These are phyloP conservation scores for Paracoccidioides lutzii DNA, from an alignment of 2,329 filamentous ascomycete genomes.

Conservation along the genomic window DNA sequence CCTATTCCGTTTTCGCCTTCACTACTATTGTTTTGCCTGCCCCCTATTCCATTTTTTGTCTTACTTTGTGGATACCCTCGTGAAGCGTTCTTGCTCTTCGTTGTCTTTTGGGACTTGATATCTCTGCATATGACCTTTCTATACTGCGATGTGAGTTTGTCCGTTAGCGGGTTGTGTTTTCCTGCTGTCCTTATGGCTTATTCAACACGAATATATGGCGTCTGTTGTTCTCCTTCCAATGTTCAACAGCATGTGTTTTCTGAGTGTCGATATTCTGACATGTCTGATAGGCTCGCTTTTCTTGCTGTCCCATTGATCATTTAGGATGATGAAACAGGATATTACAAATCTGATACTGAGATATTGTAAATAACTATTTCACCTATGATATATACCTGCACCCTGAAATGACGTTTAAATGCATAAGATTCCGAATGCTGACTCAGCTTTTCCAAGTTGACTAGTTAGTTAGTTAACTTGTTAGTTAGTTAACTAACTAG, in stretches of 20 bases:
- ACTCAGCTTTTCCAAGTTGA: not conserved
- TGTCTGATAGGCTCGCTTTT: not conserved
- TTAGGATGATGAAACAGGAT: not conserved
- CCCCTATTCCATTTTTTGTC: not conserved
- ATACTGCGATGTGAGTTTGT: not conserved
- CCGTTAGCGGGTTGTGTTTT: not conserved
- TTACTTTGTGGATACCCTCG: slow-evolving; percentile 1
- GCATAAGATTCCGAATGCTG: not conserved
- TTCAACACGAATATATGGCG: not conserved
- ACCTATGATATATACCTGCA: too few relatives aligned
- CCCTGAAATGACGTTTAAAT: too few relatives aligned
- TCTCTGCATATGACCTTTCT: not conserved
- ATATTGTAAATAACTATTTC: not conserved
- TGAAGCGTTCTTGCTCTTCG: not conserved
- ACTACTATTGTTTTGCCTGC: not conserved
- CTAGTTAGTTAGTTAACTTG: too few relatives aligned
- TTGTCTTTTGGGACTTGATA: not conserved
- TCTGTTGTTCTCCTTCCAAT: not conserved
- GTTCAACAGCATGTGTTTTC: not conserved
- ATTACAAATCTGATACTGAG: not conserved
- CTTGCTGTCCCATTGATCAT: not conserved
- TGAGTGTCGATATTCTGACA: not conserved
- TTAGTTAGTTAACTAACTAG: too few relatives aligned
- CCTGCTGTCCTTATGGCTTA: not conserved
- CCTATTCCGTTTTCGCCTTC: not conserved